Base-by-base conservation (phyloP, 495 filamentous ascomycete genomes). In the Wilcoxina mikolae region DNA sequence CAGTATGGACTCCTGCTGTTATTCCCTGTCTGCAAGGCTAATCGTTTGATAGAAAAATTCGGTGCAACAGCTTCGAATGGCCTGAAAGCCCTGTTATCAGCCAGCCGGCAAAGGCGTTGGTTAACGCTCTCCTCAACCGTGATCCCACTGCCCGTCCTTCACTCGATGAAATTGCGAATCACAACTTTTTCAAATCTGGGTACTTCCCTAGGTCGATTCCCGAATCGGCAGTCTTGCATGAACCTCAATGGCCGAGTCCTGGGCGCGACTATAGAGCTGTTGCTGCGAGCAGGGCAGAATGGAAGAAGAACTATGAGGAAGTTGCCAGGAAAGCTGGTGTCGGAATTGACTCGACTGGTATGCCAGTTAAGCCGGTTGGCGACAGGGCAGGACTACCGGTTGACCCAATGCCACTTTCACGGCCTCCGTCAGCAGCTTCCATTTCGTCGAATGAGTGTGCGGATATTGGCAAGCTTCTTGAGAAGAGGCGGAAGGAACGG, bases 121-220 rank as follows among this genome's bases (percentile, higher is more conserved):
- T 94, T 10, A 78, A 78, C 51, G 75, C 72, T 10, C 82, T 91
- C 64, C 72, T 94, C 22, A 77, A 77, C 41, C 73, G 86, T 53
- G 78, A 84, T 17, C 83, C 87, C 9, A 76, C 86, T 43, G 68
- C 76, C 62, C 76, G 87, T 23, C 85, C 85, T 2, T 80, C 83
- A 49, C 79, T 85, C 0, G 87, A 93, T 60, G 78, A 80, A 4
- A 83, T 91, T 64, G 85, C 89, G 12, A 79, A 85, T 51, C 87
- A 91, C 65, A 70, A 76, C 11, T 94, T 91, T 66, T 91, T 94
- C 69, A 78, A 77, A 43, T 69, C 72, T 10, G 79, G 79, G 2
- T 80, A 74, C 62, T 69, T 82, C 60, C 78, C 79, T 1, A 60
- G 44, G 20, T 55, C 56, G 15, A 62, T 67, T 24, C 65, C 65